Percentiles rank a stretch among this genome's conserved stretches.
These are phyloP conservation scores for Phaeosphaeria sp. DNA, from an alignment of 2,329 filamentous ascomycete species.

Conservation along the genomic window DNA sequence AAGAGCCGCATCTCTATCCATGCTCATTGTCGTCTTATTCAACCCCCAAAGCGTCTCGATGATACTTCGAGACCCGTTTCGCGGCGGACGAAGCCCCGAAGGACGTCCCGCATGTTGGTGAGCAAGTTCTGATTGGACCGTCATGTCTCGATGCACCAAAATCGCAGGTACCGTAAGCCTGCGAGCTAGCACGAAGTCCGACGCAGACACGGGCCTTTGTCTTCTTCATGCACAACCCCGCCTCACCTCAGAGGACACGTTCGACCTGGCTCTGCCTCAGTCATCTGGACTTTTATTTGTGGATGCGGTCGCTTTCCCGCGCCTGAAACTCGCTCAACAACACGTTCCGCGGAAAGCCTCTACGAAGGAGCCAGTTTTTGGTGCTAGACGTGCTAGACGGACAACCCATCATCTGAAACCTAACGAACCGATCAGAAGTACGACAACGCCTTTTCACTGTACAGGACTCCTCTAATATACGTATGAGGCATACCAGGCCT, in stretches of 20 bases:
- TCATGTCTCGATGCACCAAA: neutral
- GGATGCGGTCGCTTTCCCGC: neutral
- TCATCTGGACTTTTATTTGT: neutral
- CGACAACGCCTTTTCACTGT: no score
- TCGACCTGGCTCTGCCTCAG: neutral
- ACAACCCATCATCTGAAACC: no score
- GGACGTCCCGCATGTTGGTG: slow-evolving; percentile 4
- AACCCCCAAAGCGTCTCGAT: neutral
- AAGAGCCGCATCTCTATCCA: slow-evolving; percentile 21
- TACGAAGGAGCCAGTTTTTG: no score
- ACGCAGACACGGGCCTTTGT: slow-evolving; percentile 3
- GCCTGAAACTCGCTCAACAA: neutral
- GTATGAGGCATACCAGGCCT: no score
- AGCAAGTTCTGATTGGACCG: slow-evolving; percentile 22
- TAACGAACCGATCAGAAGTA: no score
- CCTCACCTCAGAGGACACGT: slow-evolving; percentile 1
- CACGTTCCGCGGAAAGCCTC: no score
- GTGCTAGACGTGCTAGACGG: no score
- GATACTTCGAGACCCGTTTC: neutral
- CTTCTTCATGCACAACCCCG: slow-evolving; percentile 19
- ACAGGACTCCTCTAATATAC: no score
- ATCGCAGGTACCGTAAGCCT: slow-evolving; percentile 3
- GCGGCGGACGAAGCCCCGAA: neutral
- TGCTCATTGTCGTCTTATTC: neutral
- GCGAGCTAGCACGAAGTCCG: neutral